phyloP scores from a whole-genome alignment of 1,284 basidiomycete species.

The Xanthoconium separans region DNA sequence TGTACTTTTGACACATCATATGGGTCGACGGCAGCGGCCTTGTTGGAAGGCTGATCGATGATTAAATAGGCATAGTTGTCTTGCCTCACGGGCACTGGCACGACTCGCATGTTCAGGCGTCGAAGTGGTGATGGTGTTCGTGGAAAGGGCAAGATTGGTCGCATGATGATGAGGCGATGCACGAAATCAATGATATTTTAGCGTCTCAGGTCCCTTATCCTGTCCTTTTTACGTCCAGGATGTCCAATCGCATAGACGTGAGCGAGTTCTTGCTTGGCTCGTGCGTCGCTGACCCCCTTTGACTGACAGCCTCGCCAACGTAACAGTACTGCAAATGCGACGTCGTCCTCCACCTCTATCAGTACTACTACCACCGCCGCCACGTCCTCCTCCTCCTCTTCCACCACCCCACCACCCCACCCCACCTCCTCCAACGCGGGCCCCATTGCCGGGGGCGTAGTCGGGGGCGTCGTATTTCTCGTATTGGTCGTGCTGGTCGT shows the following conservation, averaged over 20 bases:
- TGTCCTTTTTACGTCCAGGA: neutral
- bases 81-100: slow-evolving; percentile 73
- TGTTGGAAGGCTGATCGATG: slow-evolving; percentile 67
- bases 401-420: no score
- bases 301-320: no score
- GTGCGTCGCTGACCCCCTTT: neutral
- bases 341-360: no score
- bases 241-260: no score
- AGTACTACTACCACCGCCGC: no score
- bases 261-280: neutral
- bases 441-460: slow-evolving; percentile 42
- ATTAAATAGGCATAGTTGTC: slow-evolving; percentile 92
- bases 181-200: slow-evolving; percentile 15
- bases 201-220: no score
- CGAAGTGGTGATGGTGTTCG: slow-evolving; percentile 1
- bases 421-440: slow-evolving; percentile 29
- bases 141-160: slow-evolving; percentile 23
- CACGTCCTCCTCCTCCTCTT: no score
- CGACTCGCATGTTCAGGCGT: slow-evolving; percentile 57
- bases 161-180: slow-evolving; percentile 21
- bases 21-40: slow-evolving; percentile 80
- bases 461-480: slow-evolving; percentile 39
- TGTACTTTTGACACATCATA: slow-evolving; percentile 80
- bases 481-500: slow-evolving; percentile 25
- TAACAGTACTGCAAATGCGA: no score